phyloP scores from a whole-genome alignment of 257 asterid genomes.

The Przewalskia tangutica region DNA sequence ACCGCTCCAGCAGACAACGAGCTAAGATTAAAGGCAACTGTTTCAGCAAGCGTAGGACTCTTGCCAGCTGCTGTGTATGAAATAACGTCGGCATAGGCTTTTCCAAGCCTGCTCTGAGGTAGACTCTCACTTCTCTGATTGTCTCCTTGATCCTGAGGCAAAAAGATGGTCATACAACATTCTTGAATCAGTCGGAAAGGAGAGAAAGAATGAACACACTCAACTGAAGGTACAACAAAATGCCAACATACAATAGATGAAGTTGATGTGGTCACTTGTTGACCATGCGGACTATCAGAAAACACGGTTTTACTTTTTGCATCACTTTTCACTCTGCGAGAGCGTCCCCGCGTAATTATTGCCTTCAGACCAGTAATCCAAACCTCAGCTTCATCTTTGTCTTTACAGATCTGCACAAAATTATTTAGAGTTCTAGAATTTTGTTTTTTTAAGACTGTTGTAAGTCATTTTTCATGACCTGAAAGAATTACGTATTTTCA shows the following conservation, averaged over 20 bases:
- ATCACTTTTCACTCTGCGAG: constrained; percentile 37
- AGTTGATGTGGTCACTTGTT: constrained; percentile 20
- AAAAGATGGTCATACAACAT: constrained; percentile 3
- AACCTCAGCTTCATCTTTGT: constrained; percentile 96
- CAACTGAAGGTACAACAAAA: constrained; percentile 2
- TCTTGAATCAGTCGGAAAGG: background rate
- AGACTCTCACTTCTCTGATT: constrained; percentile 30
- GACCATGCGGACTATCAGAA: constrained; percentile 35
- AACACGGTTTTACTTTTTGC: constrained; percentile 31
- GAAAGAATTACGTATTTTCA: background rate
- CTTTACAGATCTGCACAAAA: constrained; percentile 71
- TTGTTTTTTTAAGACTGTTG: background rate
- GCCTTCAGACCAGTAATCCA: constrained; percentile 87
- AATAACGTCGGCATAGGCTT: constrained; percentile 63
- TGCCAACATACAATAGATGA: constrained; percentile 34
- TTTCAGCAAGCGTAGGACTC: constrained; percentile 29
- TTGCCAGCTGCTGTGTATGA: constrained; percentile 52
- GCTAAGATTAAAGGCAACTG: constrained; percentile 19
- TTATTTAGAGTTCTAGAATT: background rate
- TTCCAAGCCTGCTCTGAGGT: constrained; percentile 60
- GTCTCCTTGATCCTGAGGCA: constrained; percentile 48
- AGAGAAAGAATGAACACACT: background rate
- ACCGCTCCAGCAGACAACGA: constrained; percentile 20
- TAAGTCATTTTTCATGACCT: background rate
- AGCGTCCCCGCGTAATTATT: constrained; percentile 46